Evolutionary conservation across 495 filamentous ascomycete genomes (phyloP).

Genomic region (Aspergillus mulundensis): DNA sequence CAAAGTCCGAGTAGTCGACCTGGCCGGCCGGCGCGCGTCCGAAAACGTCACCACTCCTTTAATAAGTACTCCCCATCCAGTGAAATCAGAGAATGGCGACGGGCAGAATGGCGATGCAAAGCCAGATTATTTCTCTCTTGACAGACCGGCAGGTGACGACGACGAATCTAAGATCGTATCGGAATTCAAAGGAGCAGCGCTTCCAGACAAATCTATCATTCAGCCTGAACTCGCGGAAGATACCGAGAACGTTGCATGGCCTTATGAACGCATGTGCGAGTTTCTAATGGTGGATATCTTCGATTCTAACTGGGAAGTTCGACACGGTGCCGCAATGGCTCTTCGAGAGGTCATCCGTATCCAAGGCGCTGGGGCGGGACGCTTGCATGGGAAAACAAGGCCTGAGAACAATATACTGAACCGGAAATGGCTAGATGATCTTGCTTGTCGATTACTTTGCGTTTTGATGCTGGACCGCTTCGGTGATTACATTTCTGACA

Average conservation of each 20-base stretch:
- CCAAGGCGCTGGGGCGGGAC: slow-evolving; percentile 88
- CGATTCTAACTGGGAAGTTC: slow-evolving; percentile 89
- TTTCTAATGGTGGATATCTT: slow-evolving; percentile 90
- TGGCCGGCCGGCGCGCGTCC: slow-evolving; percentile 66
- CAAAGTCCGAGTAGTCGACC: slow-evolving; percentile 86
- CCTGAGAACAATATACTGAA: slow-evolving; percentile 75
- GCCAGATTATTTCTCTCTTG: slow-evolving; percentile 81
- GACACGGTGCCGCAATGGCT: slow-evolving; percentile 96
- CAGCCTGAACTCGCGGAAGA: slow-evolving; percentile 67
- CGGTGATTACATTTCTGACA: slow-evolving; percentile 96
- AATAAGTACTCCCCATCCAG: slow-evolving; percentile 61
- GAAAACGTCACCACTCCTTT: slow-evolving; percentile 62
- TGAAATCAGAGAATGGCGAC: slow-evolving; percentile 62
- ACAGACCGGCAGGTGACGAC: slow-evolving; percentile 68
- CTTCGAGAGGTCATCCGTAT: slow-evolving; percentile 87
- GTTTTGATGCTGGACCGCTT: slow-evolving; percentile 97
- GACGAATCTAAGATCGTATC: slow-evolving; percentile 91
- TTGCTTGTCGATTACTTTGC: slow-evolving; percentile 86
- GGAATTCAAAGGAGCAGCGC: slow-evolving; percentile 81
- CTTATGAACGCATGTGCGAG: slow-evolving; percentile 88
- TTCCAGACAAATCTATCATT: slow-evolving; percentile 56
- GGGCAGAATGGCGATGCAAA: slow-evolving; percentile 46
- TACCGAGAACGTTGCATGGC: slow-evolving; percentile 72
- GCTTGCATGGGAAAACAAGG: slow-evolving; percentile 63
- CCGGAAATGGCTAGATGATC: slow-evolving; percentile 81